Conservation (phyloP, 345 rosid genomes). For the Melaleuca quinquenervia region DNA sequence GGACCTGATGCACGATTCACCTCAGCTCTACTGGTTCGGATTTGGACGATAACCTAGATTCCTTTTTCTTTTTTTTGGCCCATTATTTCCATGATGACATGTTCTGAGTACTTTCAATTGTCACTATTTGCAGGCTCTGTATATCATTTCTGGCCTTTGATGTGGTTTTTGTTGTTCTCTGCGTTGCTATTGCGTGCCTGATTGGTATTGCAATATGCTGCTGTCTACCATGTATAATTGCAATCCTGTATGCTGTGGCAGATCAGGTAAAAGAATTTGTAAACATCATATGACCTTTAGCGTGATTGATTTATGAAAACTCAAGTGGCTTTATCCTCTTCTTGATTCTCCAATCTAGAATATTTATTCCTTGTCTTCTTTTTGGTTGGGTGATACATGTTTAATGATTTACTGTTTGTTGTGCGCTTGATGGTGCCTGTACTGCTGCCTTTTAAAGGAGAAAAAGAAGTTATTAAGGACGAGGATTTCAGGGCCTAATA, state of each 20-base stretch:
- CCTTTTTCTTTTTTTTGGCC: neutral
- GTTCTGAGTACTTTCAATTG: neutral
- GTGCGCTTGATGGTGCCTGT: neutral
- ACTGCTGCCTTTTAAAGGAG: neutral
- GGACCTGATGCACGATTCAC: slow-evolving; percentile 34
- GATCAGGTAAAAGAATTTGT: slow-evolving; percentile 45
- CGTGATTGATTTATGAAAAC: neutral
- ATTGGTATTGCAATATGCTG: slow-evolving; percentile 87
- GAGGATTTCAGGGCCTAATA: neutral
- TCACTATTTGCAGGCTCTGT: slow-evolving; percentile 58
- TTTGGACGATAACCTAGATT: neutral
- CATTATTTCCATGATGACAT: neutral
- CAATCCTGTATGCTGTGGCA: slow-evolving; percentile 65
- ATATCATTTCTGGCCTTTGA: slow-evolving; percentile 79
- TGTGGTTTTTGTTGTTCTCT: slow-evolving; percentile 65
- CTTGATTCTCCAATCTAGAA: neutral
- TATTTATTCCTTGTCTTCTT: neutral
- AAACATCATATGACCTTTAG: neutral
- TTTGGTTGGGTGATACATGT: neutral
- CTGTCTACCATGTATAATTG: slow-evolving; percentile 92
- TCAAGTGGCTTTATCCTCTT: neutral
- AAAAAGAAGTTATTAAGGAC: neutral
- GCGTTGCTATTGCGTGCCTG: slow-evolving; percentile 62
- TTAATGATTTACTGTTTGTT: neutral
- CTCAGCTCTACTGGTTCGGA: slow-evolving; percentile 72